These are phyloP conservation scores for Paecilomyces formosus DNA, from an alignment of 2,329 filamentous ascomycete genomes.

Conservation along the genomic window DNA sequence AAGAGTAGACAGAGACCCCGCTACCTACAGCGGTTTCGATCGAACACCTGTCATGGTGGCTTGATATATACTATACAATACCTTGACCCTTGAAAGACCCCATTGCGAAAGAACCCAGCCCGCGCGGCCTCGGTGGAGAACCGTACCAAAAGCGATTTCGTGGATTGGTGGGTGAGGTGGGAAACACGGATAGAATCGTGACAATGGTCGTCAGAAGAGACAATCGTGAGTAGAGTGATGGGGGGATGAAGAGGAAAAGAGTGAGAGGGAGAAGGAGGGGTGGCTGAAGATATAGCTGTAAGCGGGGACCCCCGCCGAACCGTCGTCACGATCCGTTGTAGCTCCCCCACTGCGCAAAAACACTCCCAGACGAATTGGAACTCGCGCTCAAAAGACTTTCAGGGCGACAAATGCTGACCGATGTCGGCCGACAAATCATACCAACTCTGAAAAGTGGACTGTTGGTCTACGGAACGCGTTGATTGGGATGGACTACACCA, in stretches of 20 bases:
- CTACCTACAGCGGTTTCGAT: conserved; percentile 1
- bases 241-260: background rate
- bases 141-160: background rate
- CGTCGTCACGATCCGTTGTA: background rate
- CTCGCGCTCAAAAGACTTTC: background rate
- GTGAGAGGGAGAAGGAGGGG: background rate
- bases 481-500: background rate
- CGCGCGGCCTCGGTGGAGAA: background rate
- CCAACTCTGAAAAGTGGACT: background rate
- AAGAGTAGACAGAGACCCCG: conserved; percentile 6
- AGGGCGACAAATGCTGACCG: background rate
- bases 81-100: conserved; percentile 32
- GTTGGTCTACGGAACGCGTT: background rate
- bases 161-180: background rate
- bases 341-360: background rate
- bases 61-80: conserved; percentile 35
- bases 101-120: conserved; percentile 10
- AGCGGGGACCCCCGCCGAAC: background rate
- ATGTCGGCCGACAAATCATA: background rate
- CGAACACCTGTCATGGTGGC: conserved; percentile 40
- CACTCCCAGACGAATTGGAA: background rate
- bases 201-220: background rate
- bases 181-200: background rate
- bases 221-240: background rate
- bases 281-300: background rate